A percentile compares a stretch with the other conserved stretches of the same genome.
Conservation (phyloP, 2,329 filamentous ascomycete genomes). For the Capronia americana region DNA sequence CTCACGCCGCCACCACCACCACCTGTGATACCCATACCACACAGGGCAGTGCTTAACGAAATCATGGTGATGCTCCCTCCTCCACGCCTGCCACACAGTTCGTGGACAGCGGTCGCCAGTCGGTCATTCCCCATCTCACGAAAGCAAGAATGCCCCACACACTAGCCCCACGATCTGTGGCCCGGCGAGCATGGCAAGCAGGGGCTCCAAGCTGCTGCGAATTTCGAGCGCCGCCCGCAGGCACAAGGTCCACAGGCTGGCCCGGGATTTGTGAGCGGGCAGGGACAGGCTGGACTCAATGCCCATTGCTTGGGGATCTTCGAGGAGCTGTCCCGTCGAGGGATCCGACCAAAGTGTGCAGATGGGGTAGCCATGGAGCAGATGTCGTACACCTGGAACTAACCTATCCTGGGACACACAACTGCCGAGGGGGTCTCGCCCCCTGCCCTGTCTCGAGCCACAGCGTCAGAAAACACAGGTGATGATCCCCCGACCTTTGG, state of each 20-base stretch:
- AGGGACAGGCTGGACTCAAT: not conserved
- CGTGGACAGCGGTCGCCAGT: constrained; percentile 5
- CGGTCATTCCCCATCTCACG: constrained; percentile 22
- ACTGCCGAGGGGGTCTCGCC: constrained; percentile 22
- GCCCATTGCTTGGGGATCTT: constrained; percentile 11
- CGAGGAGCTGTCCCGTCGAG: constrained; percentile 2
- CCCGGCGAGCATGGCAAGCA: not conserved
- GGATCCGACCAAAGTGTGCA: constrained; percentile 3
- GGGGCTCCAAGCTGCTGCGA: constrained; percentile 3
- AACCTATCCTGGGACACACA: constrained; percentile 13
- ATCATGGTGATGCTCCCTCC: constrained; percentile 19
- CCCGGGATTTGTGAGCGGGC: constrained; percentile 14
- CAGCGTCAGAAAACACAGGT: not conserved
- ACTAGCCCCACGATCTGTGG: constrained; percentile 29
- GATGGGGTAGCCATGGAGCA: constrained; percentile 19
- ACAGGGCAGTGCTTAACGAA: constrained; percentile 17
- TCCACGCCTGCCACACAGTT: constrained; percentile 23
- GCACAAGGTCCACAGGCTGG: constrained; percentile 11
- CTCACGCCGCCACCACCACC: constrained; percentile 7
- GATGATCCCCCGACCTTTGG: not conserved
- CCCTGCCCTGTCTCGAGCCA: constrained; percentile 1
- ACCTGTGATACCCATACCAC: constrained; percentile 16
- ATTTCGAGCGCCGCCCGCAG: constrained; percentile 9
- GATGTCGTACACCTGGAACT: not conserved
- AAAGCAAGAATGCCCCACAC: constrained; percentile 27